Evolutionary conservation across 768 basidiomycete genomes (phyloP).

Genomic region (Rhizopogon sp.): DNA sequence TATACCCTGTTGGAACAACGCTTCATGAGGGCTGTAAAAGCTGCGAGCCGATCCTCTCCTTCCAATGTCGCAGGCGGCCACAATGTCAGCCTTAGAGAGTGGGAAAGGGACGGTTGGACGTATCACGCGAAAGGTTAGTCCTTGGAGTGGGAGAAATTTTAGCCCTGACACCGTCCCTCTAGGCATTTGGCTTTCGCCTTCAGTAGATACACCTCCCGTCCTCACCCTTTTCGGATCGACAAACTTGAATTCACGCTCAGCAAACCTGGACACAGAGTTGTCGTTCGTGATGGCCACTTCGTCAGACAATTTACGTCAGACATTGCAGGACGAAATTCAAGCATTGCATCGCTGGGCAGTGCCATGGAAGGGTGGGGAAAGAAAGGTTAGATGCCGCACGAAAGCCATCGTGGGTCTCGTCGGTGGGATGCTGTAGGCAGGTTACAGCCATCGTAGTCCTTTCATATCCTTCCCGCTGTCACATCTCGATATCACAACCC

Average conservation of each 20-base stretch:
- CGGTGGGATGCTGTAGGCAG: conserved; percentile 59
- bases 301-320: conserved; percentile 42
- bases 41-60: conserved; percentile 34
- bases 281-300: conserved; percentile 81
- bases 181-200: conserved; percentile 86
- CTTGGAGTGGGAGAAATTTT: neutral
- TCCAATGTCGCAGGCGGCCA: conserved; percentile 22
- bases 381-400: conserved; percentile 59
- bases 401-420: conserved; percentile 59
- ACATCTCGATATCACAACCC: neutral
- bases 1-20: conserved; percentile 85
- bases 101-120: conserved; percentile 89
- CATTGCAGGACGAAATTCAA: conserved; percentile 50
- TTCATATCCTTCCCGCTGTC: neutral
- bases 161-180: neutral
- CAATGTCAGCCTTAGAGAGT: conserved; percentile 76
- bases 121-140: conserved; percentile 94
- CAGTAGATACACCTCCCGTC: conserved; percentile 43
- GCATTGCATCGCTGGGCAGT: conserved; percentile 43
- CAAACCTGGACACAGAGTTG: conserved; percentile 87
- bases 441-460: neutral
- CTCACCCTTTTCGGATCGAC: conserved; percentile 92
- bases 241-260: conserved; percentile 88
- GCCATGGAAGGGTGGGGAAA: conserved; percentile 55
- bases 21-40: conserved; percentile 65